Evolutionary conservation across 202 grass and related monocot species (phyloP).

Genomic region (Panicum virgatum): DNA sequence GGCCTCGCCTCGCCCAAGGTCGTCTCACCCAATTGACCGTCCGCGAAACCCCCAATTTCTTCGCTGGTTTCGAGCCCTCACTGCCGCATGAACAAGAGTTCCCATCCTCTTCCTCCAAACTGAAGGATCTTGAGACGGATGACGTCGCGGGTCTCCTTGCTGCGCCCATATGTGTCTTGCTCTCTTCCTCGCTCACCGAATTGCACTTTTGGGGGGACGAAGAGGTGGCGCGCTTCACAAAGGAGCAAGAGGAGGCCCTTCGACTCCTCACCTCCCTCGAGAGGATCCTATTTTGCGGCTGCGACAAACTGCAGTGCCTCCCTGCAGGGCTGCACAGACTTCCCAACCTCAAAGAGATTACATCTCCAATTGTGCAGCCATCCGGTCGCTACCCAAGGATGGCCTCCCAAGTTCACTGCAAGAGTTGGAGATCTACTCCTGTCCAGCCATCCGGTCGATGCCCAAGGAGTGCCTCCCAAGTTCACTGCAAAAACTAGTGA

Average conservation of each 20-base stretch:
- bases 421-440: not conserved
- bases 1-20: not conserved
- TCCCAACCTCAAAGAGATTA: not conserved
- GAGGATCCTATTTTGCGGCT: accelerated
- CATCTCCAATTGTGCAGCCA: accelerated
- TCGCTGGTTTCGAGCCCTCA: not conserved
- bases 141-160: not conserved
- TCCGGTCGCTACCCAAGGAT: not conserved
- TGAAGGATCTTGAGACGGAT: not conserved
- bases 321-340: not conserved
- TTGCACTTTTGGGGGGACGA: not conserved
- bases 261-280: not conserved
- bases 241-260: not conserved
- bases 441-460: not conserved
- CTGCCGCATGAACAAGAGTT: not conserved
- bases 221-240: not conserved
- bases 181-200: not conserved
- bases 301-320: not conserved
- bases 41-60: not conserved
- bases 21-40: not conserved
- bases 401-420: not conserved
- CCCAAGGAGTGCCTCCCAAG: not conserved
- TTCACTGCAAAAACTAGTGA: conserved; percentile 1
- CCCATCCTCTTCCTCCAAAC: not conserved
- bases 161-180: not conserved